Conservation (phyloP, 2,329 filamentous ascomycete genomes). For the Macrophomina tecta region DNA sequence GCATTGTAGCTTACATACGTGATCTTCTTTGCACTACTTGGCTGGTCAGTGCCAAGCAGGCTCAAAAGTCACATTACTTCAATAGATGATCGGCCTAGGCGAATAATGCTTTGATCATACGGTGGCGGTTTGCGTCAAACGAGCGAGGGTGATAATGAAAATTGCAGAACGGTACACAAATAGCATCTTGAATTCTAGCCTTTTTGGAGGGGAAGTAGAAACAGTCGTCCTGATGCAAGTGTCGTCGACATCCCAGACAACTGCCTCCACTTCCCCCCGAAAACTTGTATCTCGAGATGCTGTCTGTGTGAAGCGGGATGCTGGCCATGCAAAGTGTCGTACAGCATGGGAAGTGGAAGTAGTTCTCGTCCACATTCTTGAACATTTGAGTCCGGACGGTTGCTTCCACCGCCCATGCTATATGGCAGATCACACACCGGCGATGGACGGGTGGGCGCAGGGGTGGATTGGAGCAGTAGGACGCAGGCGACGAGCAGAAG, state of each 20-base stretch:
- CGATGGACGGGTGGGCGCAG: not conserved
- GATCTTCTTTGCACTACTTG: conserved; percentile 6
- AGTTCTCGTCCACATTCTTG: not conserved
- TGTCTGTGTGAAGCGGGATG: too few species aligned
- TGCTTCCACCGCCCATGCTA: too few species aligned
- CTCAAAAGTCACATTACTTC: conserved; percentile 9
- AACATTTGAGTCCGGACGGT: not conserved
- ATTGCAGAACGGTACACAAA: not conserved
- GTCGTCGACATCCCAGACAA: too few species aligned
- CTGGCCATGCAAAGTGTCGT: too few species aligned
- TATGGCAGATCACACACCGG: too few species aligned
- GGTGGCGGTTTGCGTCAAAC: not conserved
- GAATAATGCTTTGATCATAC: conserved; percentile 11
- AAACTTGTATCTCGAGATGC: too few species aligned
- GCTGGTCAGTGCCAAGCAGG: not conserved
- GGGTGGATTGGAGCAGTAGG: not conserved
- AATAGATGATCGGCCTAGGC: conserved; percentile 11
- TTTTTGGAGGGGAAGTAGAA: too few species aligned
- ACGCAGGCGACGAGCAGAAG: conserved; percentile 4
- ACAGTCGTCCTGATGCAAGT: too few species aligned
- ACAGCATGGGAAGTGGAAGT: too few species aligned
- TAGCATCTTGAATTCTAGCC: not conserved
- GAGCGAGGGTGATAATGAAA: conserved; percentile 14
- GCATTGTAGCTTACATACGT: conserved; percentile 9
- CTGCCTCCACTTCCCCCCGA: too few species aligned